Evolutionary conservation across 106 monocot genomes (phyloP).

Genomic region (Phalaenopsis equestris): DNA sequence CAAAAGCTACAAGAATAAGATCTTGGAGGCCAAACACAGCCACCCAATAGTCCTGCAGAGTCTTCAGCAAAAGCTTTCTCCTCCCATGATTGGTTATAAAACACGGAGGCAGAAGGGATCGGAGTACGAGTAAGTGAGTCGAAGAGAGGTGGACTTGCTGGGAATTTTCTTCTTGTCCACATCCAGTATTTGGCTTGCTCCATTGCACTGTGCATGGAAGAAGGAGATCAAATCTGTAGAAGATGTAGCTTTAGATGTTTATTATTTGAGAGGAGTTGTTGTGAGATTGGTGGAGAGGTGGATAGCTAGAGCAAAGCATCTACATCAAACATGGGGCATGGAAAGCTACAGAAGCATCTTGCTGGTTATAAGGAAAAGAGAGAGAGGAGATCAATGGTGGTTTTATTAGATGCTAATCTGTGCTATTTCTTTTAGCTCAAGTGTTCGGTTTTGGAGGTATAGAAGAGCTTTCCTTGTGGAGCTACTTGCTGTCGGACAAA

Average conservation of each 20-base stretch:
- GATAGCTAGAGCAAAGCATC: neutral
- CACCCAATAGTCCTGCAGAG: constrained; percentile 30
- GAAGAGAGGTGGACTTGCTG: constrained; percentile 12
- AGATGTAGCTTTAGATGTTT: neutral
- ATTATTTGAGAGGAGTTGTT: neutral
- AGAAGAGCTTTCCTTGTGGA: neutral
- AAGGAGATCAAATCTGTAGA: neutral
- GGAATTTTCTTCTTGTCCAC: constrained; percentile 27
- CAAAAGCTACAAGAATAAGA: constrained; percentile 80
- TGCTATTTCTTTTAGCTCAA: neutral
- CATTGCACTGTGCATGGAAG: constrained; percentile 14
- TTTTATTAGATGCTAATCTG: neutral
- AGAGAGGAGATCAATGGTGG: neutral
- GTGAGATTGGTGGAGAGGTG: neutral
- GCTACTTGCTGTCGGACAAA: neutral
- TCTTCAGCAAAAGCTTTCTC: constrained; percentile 57
- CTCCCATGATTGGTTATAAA: constrained; percentile 38
- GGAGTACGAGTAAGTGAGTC: neutral
- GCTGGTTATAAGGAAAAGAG: neutral
- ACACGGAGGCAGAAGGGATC: neutral
- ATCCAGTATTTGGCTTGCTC: constrained; percentile 40
- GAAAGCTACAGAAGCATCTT: neutral
- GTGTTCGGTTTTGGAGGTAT: neutral
- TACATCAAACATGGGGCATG: neutral
- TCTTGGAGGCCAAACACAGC: constrained; percentile 69